Evolutionary conservation across 2,329 filamentous ascomycete genomes (phyloP).

Genomic region (Helotiales sp.): DNA sequence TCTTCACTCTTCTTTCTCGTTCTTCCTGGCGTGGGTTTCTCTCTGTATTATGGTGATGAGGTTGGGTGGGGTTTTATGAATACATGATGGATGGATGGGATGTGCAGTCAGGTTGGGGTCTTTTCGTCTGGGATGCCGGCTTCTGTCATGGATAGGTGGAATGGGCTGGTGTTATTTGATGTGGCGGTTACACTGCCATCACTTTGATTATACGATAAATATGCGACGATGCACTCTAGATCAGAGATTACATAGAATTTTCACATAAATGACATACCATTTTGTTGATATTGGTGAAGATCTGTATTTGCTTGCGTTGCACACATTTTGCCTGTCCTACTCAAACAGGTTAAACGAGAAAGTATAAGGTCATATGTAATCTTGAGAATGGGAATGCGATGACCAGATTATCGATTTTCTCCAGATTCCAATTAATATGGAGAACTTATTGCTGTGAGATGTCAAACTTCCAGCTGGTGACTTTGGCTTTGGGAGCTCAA

Average conservation of each 20-base stretch:
- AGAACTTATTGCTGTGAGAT: not conserved
- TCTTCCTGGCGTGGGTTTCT: not conserved
- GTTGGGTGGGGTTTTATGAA: not conserved
- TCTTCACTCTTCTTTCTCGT: no score
- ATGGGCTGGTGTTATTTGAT: constrained; percentile 3
- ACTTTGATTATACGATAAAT: not conserved
- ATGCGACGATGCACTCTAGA: not conserved
- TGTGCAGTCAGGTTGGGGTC: not conserved
- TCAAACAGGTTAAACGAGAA: no score
- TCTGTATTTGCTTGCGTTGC: no score
- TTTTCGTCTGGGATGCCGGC: not conserved
- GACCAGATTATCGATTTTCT: no score
- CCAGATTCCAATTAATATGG: no score
- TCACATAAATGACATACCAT: not conserved
- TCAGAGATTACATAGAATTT: not conserved
- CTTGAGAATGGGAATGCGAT: not conserved
- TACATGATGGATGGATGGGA: not conserved
- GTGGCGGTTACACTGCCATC: not conserved
- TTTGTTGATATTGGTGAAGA: not conserved
- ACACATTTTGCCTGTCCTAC: no score
- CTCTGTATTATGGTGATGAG: constrained; percentile 1
- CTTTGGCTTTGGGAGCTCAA: not conserved
- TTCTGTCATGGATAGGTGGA: not conserved
- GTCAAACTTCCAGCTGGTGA: not conserved
- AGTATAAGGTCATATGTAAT: no score